Evolutionary conservation across 208 protist genomes (phyloP).

Genomic region (Leishmania mexicana): DNA sequence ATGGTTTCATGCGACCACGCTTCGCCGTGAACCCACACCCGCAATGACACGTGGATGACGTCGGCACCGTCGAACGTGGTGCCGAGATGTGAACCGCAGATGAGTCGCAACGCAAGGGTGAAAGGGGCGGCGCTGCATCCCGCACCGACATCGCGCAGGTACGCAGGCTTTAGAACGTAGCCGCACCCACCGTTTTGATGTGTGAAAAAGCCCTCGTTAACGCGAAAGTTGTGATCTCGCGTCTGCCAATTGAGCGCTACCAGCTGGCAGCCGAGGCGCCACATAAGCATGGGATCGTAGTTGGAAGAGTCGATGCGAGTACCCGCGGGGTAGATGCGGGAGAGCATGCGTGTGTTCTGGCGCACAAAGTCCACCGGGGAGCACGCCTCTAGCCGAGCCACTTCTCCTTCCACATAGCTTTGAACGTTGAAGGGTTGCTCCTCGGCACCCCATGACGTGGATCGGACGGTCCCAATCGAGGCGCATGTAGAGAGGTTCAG

Average conservation of each 20-base stretch:
- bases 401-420: conserved; percentile 55
- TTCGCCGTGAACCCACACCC: conserved; percentile 41
- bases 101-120: conserved; percentile 43
- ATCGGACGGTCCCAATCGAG: conserved; percentile 44
- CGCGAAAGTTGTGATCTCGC: conserved; percentile 47
- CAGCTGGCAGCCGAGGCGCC: conserved; percentile 87
- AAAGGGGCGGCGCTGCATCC: neutral
- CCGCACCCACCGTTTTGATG: conserved; percentile 92
- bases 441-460: conserved; percentile 40
- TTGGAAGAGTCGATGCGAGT: conserved; percentile 92
- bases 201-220: conserved; percentile 90
- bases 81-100: conserved; percentile 57
- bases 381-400: conserved; percentile 16
- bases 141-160: conserved; percentile 35
- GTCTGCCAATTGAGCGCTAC: conserved; percentile 94
- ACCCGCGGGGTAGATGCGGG: conserved; percentile 93
- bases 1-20: conserved; percentile 18
- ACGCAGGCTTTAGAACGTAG: conserved; percentile 93
- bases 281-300: conserved; percentile 86
- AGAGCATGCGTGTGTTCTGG: conserved; percentile 75
- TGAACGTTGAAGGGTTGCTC: conserved; percentile 53
- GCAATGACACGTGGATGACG: conserved; percentile 48
- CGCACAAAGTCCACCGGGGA: conserved; percentile 30
- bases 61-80: conserved; percentile 38
- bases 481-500: conserved; percentile 41